A percentile compares a stretch with the other conserved stretches of the same genome.
Evolutionary conservation across 2,329 filamentous ascomycete genomes (phyloP).

Genomic region (Sclerotinia sclerotiorum): DNA sequence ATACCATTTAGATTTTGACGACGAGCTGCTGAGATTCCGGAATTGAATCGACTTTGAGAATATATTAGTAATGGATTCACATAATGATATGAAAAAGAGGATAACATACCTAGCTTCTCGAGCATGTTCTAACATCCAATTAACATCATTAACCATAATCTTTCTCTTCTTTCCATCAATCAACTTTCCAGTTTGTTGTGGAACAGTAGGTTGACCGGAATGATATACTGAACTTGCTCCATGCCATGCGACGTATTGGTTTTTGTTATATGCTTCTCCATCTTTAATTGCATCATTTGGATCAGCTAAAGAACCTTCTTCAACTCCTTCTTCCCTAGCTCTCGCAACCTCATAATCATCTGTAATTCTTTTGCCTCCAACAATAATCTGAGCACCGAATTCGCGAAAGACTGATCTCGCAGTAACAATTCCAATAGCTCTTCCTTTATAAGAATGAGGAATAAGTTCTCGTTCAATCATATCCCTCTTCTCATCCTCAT

Average conservation of each 20-base stretch:
- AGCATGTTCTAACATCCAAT: slow-evolving; percentile 96
- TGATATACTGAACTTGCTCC: slow-evolving; percentile 96
- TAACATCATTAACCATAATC: slow-evolving; percentile 85
- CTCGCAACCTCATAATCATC: slow-evolving; percentile 88
- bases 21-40: slow-evolving; percentile 66
- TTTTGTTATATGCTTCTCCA: slow-evolving; percentile 95
- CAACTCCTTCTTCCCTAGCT: slow-evolving; percentile 71
- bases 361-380: slow-evolving; percentile 79
- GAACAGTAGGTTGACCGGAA: slow-evolving; percentile 73
- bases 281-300: slow-evolving; percentile 77
- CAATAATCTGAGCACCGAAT: slow-evolving; percentile 90
- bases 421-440: slow-evolving; percentile 94
- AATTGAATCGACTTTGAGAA: slow-evolving; percentile 73
- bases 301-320: slow-evolving; percentile 89
- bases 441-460: slow-evolving; percentile 96
- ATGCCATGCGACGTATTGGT: slow-evolving; percentile 98
- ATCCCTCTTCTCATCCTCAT: slow-evolving; percentile 95
- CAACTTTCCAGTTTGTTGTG: slow-evolving; percentile 69
- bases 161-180: slow-evolving; percentile 78
- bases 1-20: slow-evolving; percentile 67
- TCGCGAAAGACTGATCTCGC: slow-evolving; percentile 95
- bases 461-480: slow-evolving; percentile 95
- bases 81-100: neutral
- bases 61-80: neutral
- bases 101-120: slow-evolving; percentile 76